Evolutionary conservation across 2,329 filamentous ascomycete species (phyloP).

Genomic region (Ophiostoma perfectum): DNA sequence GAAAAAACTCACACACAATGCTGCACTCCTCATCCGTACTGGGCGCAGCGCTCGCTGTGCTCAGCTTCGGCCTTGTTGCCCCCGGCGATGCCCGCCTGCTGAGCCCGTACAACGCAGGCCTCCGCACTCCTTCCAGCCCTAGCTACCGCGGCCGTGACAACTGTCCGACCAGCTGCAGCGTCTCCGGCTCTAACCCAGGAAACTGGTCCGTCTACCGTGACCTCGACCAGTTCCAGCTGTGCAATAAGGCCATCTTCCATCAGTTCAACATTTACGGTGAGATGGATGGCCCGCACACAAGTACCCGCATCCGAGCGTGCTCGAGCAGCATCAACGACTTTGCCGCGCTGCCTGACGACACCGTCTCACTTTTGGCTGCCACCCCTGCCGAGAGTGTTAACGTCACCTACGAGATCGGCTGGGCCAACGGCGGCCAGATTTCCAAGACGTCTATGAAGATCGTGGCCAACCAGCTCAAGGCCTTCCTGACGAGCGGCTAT

Average conservation of each 20-base stretch:
- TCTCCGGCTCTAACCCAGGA: not conserved
- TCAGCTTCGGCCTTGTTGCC: not conserved
- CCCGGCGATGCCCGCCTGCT: not conserved
- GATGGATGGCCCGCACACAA: not conserved
- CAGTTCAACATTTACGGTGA: slow-evolving; percentile 1
- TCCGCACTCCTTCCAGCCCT: not conserved
- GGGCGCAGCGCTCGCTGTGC: not conserved
- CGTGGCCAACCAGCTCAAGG: not conserved
- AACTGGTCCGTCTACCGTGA: slow-evolving; percentile 12
- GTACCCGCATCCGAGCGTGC: slow-evolving; percentile 6
- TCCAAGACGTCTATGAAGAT: not conserved
- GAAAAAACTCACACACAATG: not conserved
- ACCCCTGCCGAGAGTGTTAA: not conserved
- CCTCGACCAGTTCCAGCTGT: slow-evolving; percentile 8
- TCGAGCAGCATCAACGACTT: not conserved
- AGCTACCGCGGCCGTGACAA: slow-evolving; percentile 10
- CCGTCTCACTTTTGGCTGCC: not conserved
- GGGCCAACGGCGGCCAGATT: not conserved
- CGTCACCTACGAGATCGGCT: slow-evolving; percentile 1
- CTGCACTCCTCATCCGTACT: not conserved
- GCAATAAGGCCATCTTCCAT: not conserved
- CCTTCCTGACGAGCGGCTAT: not conserved
- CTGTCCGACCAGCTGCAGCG: slow-evolving; percentile 5
- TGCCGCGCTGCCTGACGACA: not conserved
- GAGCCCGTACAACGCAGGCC: not conserved